Evolutionary conservation across 2,329 filamentous ascomycete species (phyloP), one percentile per base, ranked within the genome.

Genomic region (Scorias spongiosa): DNA sequence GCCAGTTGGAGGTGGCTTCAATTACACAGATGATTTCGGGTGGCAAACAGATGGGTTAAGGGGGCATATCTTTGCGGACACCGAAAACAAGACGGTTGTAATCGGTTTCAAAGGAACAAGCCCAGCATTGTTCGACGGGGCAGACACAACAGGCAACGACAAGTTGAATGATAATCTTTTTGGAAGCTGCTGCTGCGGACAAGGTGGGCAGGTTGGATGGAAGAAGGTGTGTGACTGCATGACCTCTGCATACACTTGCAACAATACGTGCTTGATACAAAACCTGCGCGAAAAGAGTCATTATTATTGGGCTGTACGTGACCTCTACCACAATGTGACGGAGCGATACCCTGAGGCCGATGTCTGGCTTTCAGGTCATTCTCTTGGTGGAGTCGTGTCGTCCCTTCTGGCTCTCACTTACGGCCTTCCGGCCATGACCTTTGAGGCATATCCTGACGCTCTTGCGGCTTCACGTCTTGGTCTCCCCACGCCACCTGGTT

Each of bases 141-240:
- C 89, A 32, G 89, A 88, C 42, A 96, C 91, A 1, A 96, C 89
- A 0, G 93, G 87, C 20, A 94, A 94, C 53, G 91, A 98, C 66
- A 98, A 98, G 67, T 71, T 88, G 57, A 98, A 96, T 61, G 91
- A 98, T 64, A 98, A 98, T 59, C 71, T 98, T 9, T 94, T 93
- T 64, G 95, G 95, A 66, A 93, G 88, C 58, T 98, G 91, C 66
- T 98, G 91, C 63, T 98, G 91, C 64, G 91, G 79, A 3, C 87
- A 95, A 64, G 88, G 93, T 54, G 87, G 88, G 0, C 85, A 87
- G 50, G 87, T 80, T 66, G 78, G 87, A 12, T 95, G 87, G 81
- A 80, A 84, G 48, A 82, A 93, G 59, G 87, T 94, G 44, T 98
- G 91, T 64, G 83, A 94, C 61, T 98, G 91, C 60, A 85, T 87